These are phyloP conservation scores for Vachellia collinsii DNA, from an alignment of 306 rosid genomes.

Conservation along the genomic window DNA sequence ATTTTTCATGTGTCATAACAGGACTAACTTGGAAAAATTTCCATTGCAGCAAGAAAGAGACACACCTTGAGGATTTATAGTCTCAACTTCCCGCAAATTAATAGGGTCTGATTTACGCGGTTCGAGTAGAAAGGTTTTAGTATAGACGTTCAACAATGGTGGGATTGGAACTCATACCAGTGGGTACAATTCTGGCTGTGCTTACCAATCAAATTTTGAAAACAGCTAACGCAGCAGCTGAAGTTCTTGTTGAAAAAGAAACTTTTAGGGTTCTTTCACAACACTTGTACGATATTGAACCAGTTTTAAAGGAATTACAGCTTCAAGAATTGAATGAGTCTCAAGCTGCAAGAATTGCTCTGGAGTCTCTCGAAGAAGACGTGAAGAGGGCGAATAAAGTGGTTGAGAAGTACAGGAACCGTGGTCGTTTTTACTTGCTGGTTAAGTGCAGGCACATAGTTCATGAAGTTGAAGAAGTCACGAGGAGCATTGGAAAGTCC, in stretches of 20 bases:
- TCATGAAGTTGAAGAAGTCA: slow-evolving; percentile 74
- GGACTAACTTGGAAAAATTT: slow-evolving; percentile 26
- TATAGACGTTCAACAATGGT: slow-evolving; percentile 25
- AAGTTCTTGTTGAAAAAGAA: slow-evolving; percentile 67
- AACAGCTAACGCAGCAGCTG: slow-evolving; percentile 77
- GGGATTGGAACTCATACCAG: slow-evolving; percentile 75
- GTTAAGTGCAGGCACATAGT: slow-evolving; percentile 72
- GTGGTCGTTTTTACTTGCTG: slow-evolving; percentile 68
- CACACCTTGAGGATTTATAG: slow-evolving; percentile 15
- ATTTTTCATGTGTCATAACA: slow-evolving; percentile 16
- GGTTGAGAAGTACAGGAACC: slow-evolving; percentile 70
- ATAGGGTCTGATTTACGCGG: not conserved
- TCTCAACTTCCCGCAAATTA: slow-evolving; percentile 33
- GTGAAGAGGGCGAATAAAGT: slow-evolving; percentile 69
- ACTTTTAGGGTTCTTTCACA: slow-evolving; percentile 70
- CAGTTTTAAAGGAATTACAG: slow-evolving; percentile 72
- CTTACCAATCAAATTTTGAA: slow-evolving; percentile 65
- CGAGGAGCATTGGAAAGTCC: slow-evolving; percentile 74
- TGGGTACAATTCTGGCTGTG: slow-evolving; percentile 80
- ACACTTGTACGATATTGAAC: slow-evolving; percentile 70
- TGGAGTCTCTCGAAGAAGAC: slow-evolving; percentile 74
- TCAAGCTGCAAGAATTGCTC: slow-evolving; percentile 69
- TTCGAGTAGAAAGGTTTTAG: slow-evolving; percentile 30
- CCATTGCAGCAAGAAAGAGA: slow-evolving; percentile 31
- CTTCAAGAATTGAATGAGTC: slow-evolving; percentile 75